These are phyloP conservation scores for Marchantia polymorpha DNA, from an alignment of 225 moss, liverwort and hornwort species.

Conservation along the genomic window DNA sequence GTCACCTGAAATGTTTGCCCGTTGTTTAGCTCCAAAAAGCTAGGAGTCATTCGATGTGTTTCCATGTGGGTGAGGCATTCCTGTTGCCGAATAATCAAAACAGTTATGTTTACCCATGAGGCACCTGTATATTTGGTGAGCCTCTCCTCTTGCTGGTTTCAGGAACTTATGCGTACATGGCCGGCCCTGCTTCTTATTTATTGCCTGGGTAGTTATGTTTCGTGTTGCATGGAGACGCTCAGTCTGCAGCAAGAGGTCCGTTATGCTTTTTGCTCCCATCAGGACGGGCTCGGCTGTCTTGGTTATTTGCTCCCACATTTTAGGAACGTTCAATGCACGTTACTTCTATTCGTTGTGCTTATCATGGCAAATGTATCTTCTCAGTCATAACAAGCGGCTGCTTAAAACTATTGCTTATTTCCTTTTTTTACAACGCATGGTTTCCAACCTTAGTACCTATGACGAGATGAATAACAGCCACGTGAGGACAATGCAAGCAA, in stretches of 20 bases:
- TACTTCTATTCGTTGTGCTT: background rate
- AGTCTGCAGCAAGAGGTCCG: constrained; percentile 79
- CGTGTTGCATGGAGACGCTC: constrained; percentile 67
- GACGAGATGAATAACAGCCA: too few relatives aligned
- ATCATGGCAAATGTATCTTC: background rate
- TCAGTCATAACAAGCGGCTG: background rate
- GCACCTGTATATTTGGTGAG: constrained; percentile 14
- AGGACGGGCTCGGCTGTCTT: constrained; percentile 24
- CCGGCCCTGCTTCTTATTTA: constrained; percentile 71
- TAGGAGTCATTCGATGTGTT: background rate
- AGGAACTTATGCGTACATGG: constrained; percentile 70
- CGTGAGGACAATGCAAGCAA: too few relatives aligned
- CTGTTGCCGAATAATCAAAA: background rate
- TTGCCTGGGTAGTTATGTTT: constrained; percentile 64
- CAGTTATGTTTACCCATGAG: constrained; percentile 11
- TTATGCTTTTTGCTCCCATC: constrained; percentile 46
- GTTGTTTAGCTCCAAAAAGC: constrained; percentile 35
- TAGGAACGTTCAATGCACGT: constrained; percentile 1
- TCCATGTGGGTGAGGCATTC: constrained; percentile 3
- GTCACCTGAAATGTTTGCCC: constrained; percentile 38
- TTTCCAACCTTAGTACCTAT: background rate
- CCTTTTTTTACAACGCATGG: background rate
- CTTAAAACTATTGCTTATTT: background rate
- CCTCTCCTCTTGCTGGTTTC: constrained; percentile 63
- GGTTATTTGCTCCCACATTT: constrained; percentile 8